A percentile compares a stretch with the other conserved stretches of the same genome.
Evolutionary conservation across 2,329 filamentous ascomycete species (phyloP).

Genomic region (Claviceps humidiphila): DNA sequence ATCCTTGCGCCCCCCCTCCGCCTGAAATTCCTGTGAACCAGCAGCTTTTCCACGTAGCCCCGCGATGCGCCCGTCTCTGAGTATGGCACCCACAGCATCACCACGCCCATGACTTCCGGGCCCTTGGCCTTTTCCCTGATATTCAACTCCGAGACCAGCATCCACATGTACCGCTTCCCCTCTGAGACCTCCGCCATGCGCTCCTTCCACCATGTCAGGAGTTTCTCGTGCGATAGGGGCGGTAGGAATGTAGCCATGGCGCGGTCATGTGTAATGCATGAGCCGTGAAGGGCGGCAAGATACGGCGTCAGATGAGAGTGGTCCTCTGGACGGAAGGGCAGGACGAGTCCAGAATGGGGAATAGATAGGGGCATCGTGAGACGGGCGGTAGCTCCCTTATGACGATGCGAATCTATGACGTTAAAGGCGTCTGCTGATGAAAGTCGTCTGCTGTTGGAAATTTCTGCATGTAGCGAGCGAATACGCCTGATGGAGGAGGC

Average conservation of each 20-base stretch:
- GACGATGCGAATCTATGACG: not conserved
- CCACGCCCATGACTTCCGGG: conserved; percentile 39
- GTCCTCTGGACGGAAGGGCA: conserved; percentile 28
- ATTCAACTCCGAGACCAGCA: conserved; percentile 30
- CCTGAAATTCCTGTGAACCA: conserved; percentile 39
- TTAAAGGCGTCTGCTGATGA: no score
- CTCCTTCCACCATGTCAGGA: conserved; percentile 44
- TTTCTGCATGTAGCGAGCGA: no score
- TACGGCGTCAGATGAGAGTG: conserved; percentile 41
- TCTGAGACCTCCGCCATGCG: conserved; percentile 32
- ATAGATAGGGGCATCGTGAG: conserved; percentile 9
- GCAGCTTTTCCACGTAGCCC: conserved; percentile 42
- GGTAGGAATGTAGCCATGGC: conserved; percentile 45
- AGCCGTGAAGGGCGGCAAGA: conserved; percentile 43
- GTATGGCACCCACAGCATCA: conserved; percentile 37
- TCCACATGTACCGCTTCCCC: conserved; percentile 36
- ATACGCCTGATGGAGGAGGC: no score
- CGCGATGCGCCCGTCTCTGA: conserved; percentile 44
- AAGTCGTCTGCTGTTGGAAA: no score
- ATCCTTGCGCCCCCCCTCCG: conserved; percentile 35
- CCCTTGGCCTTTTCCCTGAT: conserved; percentile 23
- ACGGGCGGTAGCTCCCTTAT: not conserved
- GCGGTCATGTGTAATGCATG: conserved; percentile 44
- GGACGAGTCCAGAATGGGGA: conserved; percentile 21
- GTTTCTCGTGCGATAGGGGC: conserved; percentile 42